These are phyloP conservation scores for Sugiyamaella pinicola DNA, from an alignment of 1,139 yeast species.

Conservation along the genomic window DNA sequence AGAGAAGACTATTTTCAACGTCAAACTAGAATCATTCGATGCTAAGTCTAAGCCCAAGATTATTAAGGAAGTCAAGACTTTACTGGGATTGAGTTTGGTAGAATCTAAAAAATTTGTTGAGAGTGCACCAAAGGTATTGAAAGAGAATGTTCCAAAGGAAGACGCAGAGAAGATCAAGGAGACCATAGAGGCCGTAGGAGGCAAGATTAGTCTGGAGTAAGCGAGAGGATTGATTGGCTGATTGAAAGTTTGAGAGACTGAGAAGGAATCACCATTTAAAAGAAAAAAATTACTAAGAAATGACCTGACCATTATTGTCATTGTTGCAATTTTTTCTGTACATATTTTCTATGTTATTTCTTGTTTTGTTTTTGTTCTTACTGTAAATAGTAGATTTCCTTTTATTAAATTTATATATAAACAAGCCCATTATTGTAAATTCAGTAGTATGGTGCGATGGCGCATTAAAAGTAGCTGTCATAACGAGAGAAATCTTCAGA, in stretches of 20 bases:
- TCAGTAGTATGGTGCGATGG: neutral
- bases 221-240: neutral
- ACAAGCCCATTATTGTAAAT: neutral
- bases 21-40: slow-evolving; percentile 92
- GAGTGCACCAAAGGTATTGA: slow-evolving; percentile 90
- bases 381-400: slow-evolving; percentile 1
- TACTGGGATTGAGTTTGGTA: slow-evolving; percentile 89
- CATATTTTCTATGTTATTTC: slow-evolving; percentile 1
- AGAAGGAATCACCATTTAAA: neutral
- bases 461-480: slow-evolving; percentile 11
- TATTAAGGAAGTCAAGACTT: slow-evolving; percentile 92
- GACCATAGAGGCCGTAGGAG: slow-evolving; percentile 92
- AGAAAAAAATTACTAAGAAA: neutral
- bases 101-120: slow-evolving; percentile 98
- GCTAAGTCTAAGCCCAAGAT: slow-evolving; percentile 96
- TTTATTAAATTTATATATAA: neutral
- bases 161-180: slow-evolving; percentile 92
- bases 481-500: slow-evolving; percentile 19
- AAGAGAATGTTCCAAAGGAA: slow-evolving; percentile 84
- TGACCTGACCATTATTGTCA: neutral
- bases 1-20: slow-evolving; percentile 90
- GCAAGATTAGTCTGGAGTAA: slow-evolving; percentile 86
- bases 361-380: neutral
- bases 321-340: neutral
- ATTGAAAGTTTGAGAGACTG: neutral